Percentiles rank a stretch among this genome's conserved stretches.
These are phyloP conservation scores for Brettanomyces sp. DNA, from an alignment of 805 yeast genomes.

Conservation along the genomic window DNA sequence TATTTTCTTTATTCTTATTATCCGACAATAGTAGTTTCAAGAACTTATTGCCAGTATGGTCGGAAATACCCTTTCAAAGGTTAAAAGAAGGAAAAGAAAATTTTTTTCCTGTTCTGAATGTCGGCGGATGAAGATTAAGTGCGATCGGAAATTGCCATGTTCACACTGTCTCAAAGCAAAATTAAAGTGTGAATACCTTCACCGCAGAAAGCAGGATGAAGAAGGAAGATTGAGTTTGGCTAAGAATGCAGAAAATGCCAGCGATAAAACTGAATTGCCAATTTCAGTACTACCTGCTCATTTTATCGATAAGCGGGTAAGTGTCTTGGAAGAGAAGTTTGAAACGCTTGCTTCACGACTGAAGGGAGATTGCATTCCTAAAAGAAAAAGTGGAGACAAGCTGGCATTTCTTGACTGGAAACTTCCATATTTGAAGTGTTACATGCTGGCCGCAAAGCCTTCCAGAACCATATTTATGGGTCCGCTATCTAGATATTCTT, in stretches of 20 bases:
- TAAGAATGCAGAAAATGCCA: not conserved
- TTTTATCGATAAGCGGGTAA: too few relatives aligned
- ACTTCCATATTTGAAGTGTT: not conserved
- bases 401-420: not conserved
- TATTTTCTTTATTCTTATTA: not conserved
- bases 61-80: too few relatives aligned
- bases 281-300: too few relatives aligned
- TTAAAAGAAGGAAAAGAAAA: conserved; percentile 6
- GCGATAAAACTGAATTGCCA: too few relatives aligned
- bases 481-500: not conserved
- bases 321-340: too few relatives aligned
- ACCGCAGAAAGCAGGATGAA: not conserved
- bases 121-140: conserved; percentile 8
- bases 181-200: not conserved
- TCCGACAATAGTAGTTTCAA: not conserved
- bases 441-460: not conserved
- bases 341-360: too few relatives aligned
- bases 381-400: too few relatives aligned
- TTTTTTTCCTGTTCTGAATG: conserved; percentile 8
- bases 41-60: not conserved
- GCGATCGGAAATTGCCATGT: conserved; percentile 11
- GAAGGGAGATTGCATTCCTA: too few relatives aligned
- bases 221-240: not conserved
- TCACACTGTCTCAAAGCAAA: conserved; percentile 5
- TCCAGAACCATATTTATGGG: not conserved